Evolutionary conservation across 2,329 filamentous ascomycete species (phyloP), one percentile per base, ranked within the genome.

Genomic region (Arthrobotrys pseudoclavata): DNA sequence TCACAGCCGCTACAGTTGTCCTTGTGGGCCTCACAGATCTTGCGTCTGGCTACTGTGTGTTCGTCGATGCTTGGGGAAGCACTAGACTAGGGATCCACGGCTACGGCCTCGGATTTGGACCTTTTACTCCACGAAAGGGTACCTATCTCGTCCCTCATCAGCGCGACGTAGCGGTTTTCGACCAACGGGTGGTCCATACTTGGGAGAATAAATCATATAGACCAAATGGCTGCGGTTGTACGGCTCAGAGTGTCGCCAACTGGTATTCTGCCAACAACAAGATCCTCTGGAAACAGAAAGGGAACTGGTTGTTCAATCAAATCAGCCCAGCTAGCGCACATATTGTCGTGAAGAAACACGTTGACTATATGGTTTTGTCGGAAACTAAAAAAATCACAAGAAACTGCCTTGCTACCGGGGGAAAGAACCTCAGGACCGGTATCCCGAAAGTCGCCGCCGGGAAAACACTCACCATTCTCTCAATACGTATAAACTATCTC

Each of bases 11-110:
- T n/a, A 42, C 31, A 3, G 34, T 60, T 18, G 60, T 15, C 5
- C 22, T 63, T 22, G 22, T 63, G 40, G 15, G 24, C 42, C 31
- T 63, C 15, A n/a, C 18, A 3, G 60, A 63, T 9, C 3, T 63
- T 31, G 15, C 31, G 18, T 42, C 45, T 20, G 62, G 47, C 20
- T 48, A 67, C 31, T 53, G 48, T 31, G 50, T 42, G 5, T 67
- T 67, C 48, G 24, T 67, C 13, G 62, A 67, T 26, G 48, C 62
- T 10, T 67, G 22, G n/a, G 62, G 62, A 53, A 31, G 37, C 47
- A 26, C 13, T 15, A 67, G 45, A 5, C 47, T 48, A 53, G 47
- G 5, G 9, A 40, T 55, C 22, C 62, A 45, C 20, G 62, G 62
- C 20, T 12, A 67, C 47, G 62, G 47, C 24, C 31, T 55, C 29